Base-by-base conservation (phyloP, 106 monocot genomes). In the Allium fistulosum region DNA sequence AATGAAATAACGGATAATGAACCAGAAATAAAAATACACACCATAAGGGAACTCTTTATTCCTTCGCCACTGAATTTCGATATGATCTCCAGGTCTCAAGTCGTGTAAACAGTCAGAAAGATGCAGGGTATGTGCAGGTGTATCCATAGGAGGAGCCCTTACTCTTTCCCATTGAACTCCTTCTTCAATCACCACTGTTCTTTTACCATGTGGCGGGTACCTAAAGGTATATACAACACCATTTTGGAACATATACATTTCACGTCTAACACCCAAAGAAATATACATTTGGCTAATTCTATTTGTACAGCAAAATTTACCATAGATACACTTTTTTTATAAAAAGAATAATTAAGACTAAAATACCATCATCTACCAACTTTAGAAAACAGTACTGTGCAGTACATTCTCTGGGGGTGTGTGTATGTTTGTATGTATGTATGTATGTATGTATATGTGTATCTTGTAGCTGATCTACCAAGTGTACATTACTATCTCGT, bases 21-120 rank as follows among this genome's bases (percentile, higher is more conserved):
- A 55, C 13, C 6, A 55, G 15, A 46, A 16, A 3, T 14, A 15
- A 26, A 26, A 66, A 16, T 17, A 80, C 77, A n/a, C 59, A 92
- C 94, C 94, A 78, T 85, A 94, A 16, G 87, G 94, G 53, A 87
- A 87, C 15, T 90, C 90, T 52, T 94, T 94, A 85, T 74, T 90
- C 62, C 81, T 80, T 67, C 94, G 80, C 94, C 94, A 94, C 68
- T 90, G 94, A 64, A 90, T 86, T 71, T 94, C 94, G 22, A 94
- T 79, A 73, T 90, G 87, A 70, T 94, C 87, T 1, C 87, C 87
- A 7, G 94, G 90, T 10, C 57, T 63, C 46, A 94, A 56, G 16
- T 90, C 85, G 28, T 58, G 60, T 56, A 87, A 78, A 64, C 87
- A 94, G 55, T 83, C 76, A 11, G 90, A 90, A 26, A 74, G 27